A percentile compares a stretch with the other conserved stretches of the same genome.
Conservation (phyloP, 805 yeast genomes). For the Wickerhamiella brachini region DNA sequence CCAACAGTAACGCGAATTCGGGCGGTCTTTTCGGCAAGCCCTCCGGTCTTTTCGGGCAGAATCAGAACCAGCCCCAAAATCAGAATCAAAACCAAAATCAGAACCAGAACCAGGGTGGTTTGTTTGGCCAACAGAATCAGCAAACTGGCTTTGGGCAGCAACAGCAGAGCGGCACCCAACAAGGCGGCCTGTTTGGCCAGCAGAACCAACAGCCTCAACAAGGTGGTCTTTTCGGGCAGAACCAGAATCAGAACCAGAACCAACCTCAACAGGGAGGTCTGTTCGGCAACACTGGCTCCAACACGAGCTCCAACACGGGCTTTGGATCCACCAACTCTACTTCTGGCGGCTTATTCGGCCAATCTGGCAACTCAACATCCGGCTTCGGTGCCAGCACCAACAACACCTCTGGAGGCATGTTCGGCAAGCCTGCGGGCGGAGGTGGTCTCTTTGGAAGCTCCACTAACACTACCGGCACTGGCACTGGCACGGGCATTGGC, state of each 20-base stretch:
- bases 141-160: neutral
- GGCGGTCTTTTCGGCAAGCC: constrained; percentile 18
- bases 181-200: neutral
- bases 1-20: neutral
- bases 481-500: constrained; percentile 12
- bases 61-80: neutral
- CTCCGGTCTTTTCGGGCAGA: constrained; percentile 9
- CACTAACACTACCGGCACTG: constrained; percentile 3
- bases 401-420: constrained; percentile 10
- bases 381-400: constrained; percentile 8
- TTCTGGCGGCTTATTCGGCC: neutral
- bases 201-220: constrained; percentile 12
- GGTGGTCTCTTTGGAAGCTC: constrained; percentile 12
- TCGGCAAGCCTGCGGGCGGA: constrained; percentile 14
- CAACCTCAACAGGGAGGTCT: constrained; percentile 17
- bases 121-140: constrained; percentile 1
- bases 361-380: constrained; percentile 3
- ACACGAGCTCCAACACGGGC: neutral
- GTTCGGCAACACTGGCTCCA: constrained; percentile 1
- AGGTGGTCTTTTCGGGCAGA: constrained; percentile 16
- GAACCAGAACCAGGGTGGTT: constrained; percentile 13
- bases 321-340: neutral
- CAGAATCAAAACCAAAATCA: constrained; percentile 1
- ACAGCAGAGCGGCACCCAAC: neutral
- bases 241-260: constrained; percentile 1